phyloP scores from a whole-genome alignment of 2,329 filamentous ascomycete genomes.

The Pestalotiopsis sp. region DNA sequence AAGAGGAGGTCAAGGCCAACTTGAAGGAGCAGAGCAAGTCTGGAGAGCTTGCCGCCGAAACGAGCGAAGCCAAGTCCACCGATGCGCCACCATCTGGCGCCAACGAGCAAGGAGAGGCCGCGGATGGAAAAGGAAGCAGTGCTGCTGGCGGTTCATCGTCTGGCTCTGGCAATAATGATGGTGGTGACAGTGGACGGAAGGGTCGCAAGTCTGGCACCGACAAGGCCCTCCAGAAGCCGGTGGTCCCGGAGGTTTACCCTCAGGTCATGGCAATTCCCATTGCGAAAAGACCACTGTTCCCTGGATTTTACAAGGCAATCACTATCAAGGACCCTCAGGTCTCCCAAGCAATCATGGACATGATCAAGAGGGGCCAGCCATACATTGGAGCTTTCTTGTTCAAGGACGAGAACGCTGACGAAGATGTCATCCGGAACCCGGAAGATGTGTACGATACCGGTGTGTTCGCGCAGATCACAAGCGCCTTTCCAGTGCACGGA shows the following conservation, averaged over 20 bases:
- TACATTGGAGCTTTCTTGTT: slow-evolving; percentile 97
- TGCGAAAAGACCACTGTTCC: slow-evolving; percentile 88
- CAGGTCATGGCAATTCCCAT: slow-evolving; percentile 98
- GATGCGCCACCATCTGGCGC: slow-evolving; percentile 48
- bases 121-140: slow-evolving; percentile 59
- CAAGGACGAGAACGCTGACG: slow-evolving; percentile 93
- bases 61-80: slow-evolving; percentile 44
- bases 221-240: slow-evolving; percentile 79
- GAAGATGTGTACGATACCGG: slow-evolving; percentile 95
- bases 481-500: slow-evolving; percentile 86
- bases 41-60: slow-evolving; percentile 43
- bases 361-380: slow-evolving; percentile 94
- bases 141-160: slow-evolving; percentile 51
- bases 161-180: slow-evolving; percentile 55
- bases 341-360: slow-evolving; percentile 87
- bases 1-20: slow-evolving; percentile 54
- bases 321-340: slow-evolving; percentile 94
- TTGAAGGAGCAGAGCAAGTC: slow-evolving; percentile 40
- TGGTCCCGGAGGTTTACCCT: slow-evolving; percentile 92
- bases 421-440: slow-evolving; percentile 86
- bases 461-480: slow-evolving; percentile 97
- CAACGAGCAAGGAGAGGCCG: slow-evolving; percentile 38
- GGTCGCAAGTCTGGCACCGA: slow-evolving; percentile 69
- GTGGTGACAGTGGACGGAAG: slow-evolving; percentile 66
- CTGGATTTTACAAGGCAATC: slow-evolving; percentile 98